Base-by-base conservation (phyloP, 306 rosid genomes). In the Prunus fruticosa region DNA sequence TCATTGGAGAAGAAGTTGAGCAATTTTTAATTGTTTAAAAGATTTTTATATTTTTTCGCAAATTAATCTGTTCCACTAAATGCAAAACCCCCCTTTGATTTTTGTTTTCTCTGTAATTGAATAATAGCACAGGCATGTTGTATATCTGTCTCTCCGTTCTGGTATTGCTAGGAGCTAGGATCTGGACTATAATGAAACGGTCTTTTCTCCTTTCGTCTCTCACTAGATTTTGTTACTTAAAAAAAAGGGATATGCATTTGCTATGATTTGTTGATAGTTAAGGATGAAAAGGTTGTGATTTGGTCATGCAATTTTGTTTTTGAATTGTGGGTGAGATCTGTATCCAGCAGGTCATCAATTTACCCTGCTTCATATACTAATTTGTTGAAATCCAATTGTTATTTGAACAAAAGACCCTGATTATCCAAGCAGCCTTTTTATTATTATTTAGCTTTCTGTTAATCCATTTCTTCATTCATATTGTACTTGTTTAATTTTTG, bases 111-210 rank as follows among this genome's bases (percentile, higher is more conserved):
- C 8, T 49, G 34, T 5, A 22, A 12, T 13, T 13, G 49, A 65
- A 22, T 57, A 13, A 57, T 53, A 69, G 25, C 8, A 19, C 20
- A 38, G 57, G 34, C 2, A 61, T 13, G 5, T 8, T 61, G n/a
- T 1, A 63, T 45, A 3, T 38, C 10, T 20, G 18, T 69, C 15
- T 8, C 28, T 74, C 63, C 71, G 27, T 67, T 78, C 22, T 43
- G 67, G 54, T 73, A 68, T 60, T 34, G 69, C 38, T 45, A 11
- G 22, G 56, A n/a, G 61, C 25, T 63, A 27, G 77, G 79, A 67
- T 82, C 79, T 60, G 79, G 20, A 19, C 14, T 3, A 22, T 22
- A 18, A 45, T 34, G 25, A 56, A 20, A 23, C 4, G 11, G 54
- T 38, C 9, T 38, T 38, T 38, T 38, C 9, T 8, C 9, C 43